Conservation (phyloP, 805 yeast species). For the Candida dajiaensis region DNA sequence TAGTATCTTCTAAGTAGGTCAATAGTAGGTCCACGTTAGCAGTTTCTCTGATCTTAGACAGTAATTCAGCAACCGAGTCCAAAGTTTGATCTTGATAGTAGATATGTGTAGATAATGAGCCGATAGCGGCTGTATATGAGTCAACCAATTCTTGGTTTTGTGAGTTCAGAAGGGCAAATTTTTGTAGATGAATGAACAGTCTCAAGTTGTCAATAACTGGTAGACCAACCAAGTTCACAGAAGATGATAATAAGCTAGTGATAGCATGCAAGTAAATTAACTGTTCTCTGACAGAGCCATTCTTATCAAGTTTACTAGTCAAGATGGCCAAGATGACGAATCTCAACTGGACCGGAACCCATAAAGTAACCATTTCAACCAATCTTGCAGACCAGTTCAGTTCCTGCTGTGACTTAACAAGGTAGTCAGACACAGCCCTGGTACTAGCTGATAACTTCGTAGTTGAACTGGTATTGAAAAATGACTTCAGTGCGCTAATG, state of each 20-base stretch:
- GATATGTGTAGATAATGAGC: constrained; percentile 67
- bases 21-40: constrained; percentile 1
- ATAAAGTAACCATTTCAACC: constrained; percentile 59
- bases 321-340: constrained; percentile 54
- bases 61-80: constrained; percentile 71
- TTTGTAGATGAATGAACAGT: constrained; percentile 47
- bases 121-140: constrained; percentile 52
- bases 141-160: constrained; percentile 26
- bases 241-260: constrained; percentile 61
- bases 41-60: constrained; percentile 33
- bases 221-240: constrained; percentile 80
- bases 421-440: constrained; percentile 41
- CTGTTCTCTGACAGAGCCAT: constrained; percentile 17
- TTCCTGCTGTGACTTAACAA: constrained; percentile 30
- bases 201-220: constrained; percentile 76
- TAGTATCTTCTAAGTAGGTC: constrained; percentile 14
- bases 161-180: constrained; percentile 21
- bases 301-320: constrained; percentile 27
- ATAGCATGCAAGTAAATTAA: constrained; percentile 37
- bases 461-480: constrained; percentile 59
- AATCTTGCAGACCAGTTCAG: constrained; percentile 49
- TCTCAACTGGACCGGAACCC: constrained; percentile 77
- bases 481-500: constrained; percentile 41
- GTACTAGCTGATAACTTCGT: constrained; percentile 57
- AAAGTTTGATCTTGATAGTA: constrained; percentile 84